Evolutionary conservation across 1,284 basidiomycete genomes (phyloP).

Genomic region (Trametes hirsuta): DNA sequence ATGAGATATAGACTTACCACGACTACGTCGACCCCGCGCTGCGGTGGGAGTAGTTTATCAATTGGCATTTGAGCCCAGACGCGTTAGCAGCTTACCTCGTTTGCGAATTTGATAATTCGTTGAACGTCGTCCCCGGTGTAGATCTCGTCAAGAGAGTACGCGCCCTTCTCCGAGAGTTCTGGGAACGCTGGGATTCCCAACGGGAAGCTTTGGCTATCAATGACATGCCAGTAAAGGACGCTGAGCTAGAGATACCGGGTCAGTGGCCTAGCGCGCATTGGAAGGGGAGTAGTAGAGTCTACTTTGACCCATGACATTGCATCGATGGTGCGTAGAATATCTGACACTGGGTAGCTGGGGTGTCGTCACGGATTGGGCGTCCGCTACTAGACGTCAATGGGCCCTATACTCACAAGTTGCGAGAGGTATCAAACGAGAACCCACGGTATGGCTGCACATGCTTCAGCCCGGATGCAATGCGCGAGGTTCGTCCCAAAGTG

Average conservation of each 20-base stretch:
- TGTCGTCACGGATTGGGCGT: background rate
- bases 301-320: constrained; percentile 90
- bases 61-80: constrained; percentile 42
- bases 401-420: constrained; percentile 47
- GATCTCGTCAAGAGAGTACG: constrained; percentile 59
- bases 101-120: constrained; percentile 72
- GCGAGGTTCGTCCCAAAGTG: background rate
- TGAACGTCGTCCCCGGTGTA: constrained; percentile 66
- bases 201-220: constrained; percentile 77
- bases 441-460: constrained; percentile 70
- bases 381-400: no score
- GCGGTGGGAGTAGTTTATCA: constrained; percentile 38
- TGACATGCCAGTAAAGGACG: constrained; percentile 81
- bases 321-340: constrained; percentile 76
- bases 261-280: constrained; percentile 21
- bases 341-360: constrained; percentile 57
- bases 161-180: constrained; percentile 63
- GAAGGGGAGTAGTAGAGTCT: background rate
- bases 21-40: constrained; percentile 81
- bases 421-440: constrained; percentile 78
- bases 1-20: constrained; percentile 63
- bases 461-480: background rate
- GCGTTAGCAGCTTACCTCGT: constrained; percentile 56
- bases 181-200: constrained; percentile 63
- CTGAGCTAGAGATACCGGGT: constrained; percentile 44